Conservation (phyloP, 169 alveolate species). For the Plasmodium sp. region DNA sequence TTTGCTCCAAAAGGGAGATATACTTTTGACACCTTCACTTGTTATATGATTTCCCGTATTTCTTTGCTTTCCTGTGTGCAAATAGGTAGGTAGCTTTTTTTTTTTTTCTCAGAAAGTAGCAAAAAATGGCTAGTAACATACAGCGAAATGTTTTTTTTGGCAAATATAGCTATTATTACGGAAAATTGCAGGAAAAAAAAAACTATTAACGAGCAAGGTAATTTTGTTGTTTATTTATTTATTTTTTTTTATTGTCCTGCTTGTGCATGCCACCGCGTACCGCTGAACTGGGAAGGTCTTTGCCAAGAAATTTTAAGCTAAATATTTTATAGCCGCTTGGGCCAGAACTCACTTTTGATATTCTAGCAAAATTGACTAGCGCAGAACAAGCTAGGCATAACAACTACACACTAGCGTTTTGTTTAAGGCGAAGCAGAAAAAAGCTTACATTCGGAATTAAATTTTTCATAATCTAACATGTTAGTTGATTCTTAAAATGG, state of each 20-base stretch:
- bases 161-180: not conserved
- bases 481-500: slow-evolving; percentile 2
- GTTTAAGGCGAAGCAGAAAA: not conserved
- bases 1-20: not conserved
- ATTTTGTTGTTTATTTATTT: no score
- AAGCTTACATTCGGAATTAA: not conserved
- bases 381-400: not conserved
- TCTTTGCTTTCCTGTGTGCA: not conserved
- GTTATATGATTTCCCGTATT: not conserved
- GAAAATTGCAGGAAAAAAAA: not conserved
- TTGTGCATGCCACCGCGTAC: not conserved
- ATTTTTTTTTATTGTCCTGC: not conserved
- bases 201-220: not conserved
- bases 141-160: not conserved
- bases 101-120: not conserved
- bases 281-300: not conserved
- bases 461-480: slow-evolving; percentile 1
- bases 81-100: not conserved
- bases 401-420: not conserved
- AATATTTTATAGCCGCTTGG: not conserved
- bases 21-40: not conserved
- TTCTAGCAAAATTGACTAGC: not conserved
- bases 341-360: not conserved
- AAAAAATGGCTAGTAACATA: not conserved
- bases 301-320: not conserved